Percentiles rank a stretch among this genome's conserved stretches.
phyloP scores from a whole-genome alignment of 495 filamentous ascomycete species.

The Bacidia rubella region DNA sequence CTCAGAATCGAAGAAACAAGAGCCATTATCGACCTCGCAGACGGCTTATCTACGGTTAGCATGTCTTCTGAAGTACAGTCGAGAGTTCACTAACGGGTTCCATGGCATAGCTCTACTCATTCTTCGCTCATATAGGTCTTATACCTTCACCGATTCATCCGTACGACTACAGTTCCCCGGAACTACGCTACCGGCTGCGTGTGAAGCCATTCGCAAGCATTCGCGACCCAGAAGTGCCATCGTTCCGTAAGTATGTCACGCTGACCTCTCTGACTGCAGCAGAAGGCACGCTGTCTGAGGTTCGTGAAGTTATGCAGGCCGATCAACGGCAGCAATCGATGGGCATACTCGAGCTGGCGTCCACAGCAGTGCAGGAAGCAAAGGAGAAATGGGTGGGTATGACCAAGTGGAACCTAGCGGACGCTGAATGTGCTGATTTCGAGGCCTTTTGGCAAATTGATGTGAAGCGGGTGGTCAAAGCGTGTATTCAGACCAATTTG shows the following conservation, averaged over 20 bases:
- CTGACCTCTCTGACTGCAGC: constrained; percentile 30
- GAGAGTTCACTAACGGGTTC: neutral
- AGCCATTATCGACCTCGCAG: constrained; percentile 56
- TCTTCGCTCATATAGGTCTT: constrained; percentile 45
- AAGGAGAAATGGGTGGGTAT: constrained; percentile 53
- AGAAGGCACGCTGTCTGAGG: constrained; percentile 14
- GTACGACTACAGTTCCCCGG: constrained; percentile 56
- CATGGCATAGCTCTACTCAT: constrained; percentile 43
- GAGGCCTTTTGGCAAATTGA: constrained; percentile 46
- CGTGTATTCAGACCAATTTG: constrained; percentile 54
- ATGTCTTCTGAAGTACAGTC: neutral
- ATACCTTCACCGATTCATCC: constrained; percentile 38
- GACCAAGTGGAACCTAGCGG: constrained; percentile 30
- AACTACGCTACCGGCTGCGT: constrained; percentile 67
- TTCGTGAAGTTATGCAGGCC: neutral
- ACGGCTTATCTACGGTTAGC: constrained; percentile 43
- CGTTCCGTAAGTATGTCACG: constrained; percentile 44
- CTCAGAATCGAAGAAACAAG: constrained; percentile 37
- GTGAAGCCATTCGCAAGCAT: constrained; percentile 78
- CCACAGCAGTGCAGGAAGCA: constrained; percentile 43
- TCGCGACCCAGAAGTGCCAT: constrained; percentile 53
- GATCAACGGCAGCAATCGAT: constrained; percentile 11
- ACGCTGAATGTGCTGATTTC: constrained; percentile 30
- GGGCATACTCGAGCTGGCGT: constrained; percentile 45
- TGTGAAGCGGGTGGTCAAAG: constrained; percentile 44